Evolutionary conservation across 352 stramenopile species (phyloP).

Genomic region (Globisporangium recalcitrans): DNA sequence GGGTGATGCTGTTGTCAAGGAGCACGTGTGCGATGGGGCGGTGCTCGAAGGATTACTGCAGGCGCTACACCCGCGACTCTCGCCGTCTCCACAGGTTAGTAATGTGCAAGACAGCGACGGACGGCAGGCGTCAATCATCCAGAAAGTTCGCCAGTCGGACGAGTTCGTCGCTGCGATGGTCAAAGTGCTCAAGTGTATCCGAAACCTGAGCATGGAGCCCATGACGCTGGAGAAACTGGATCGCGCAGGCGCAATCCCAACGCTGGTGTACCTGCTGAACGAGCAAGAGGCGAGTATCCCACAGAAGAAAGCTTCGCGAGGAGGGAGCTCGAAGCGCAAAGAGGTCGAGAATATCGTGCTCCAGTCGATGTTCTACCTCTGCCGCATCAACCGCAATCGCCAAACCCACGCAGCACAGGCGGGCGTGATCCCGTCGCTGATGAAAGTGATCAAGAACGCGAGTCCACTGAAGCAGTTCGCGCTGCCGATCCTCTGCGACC

Average conservation of each 20-base stretch:
- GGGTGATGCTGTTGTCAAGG: slow-evolving; percentile 88
- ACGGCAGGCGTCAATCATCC: slow-evolving; percentile 6
- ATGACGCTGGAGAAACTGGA: slow-evolving; percentile 87
- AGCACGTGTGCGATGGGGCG: slow-evolving; percentile 86
- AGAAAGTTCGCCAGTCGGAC: slow-evolving; percentile 28
- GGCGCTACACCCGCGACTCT: slow-evolving; percentile 34
- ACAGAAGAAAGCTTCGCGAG: slow-evolving; percentile 6
- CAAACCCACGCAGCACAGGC: slow-evolving; percentile 87
- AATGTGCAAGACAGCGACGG: slow-evolving; percentile 6
- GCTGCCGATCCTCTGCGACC: slow-evolving; percentile 88
- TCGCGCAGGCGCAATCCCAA: slow-evolving; percentile 81
- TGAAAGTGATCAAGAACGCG: slow-evolving; percentile 74
- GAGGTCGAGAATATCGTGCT: slow-evolving; percentile 90
- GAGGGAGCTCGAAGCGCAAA: slow-evolving; percentile 40
- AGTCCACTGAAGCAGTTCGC: slow-evolving; percentile 91
- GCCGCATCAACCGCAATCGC: slow-evolving; percentile 87
- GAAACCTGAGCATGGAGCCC: slow-evolving; percentile 90
- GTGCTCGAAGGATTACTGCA: slow-evolving; percentile 67
- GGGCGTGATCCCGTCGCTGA: slow-evolving; percentile 88
- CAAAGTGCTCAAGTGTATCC: slow-evolving; percentile 81
- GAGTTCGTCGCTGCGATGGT: slow-evolving; percentile 59
- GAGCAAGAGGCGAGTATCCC: slow-evolving; percentile 28
- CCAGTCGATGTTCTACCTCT: slow-evolving; percentile 92
- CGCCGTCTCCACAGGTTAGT: background rate
- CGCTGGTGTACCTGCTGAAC: slow-evolving; percentile 74